Evolutionary conservation across 169 alveolate species (phyloP).

Genomic region (Fabrea salina): DNA sequence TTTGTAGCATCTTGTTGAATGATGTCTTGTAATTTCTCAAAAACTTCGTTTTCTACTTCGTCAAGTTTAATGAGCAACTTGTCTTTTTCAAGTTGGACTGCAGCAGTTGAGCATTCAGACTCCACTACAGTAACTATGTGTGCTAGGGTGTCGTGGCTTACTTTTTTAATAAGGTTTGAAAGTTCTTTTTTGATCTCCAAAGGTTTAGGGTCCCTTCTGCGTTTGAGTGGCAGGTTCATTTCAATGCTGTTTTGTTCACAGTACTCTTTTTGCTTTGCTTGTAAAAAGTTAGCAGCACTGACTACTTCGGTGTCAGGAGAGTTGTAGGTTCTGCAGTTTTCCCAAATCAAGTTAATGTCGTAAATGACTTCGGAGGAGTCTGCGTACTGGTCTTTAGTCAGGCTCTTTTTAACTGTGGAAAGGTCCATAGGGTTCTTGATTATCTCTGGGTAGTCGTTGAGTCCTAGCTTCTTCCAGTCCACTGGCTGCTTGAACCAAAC

Average conservation of each 20-base stretch:
- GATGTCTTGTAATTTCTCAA: constrained; percentile 34
- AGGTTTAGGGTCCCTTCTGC: constrained; percentile 26
- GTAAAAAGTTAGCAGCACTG: constrained; percentile 29
- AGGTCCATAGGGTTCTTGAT: constrained; percentile 59
- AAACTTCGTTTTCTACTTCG: constrained; percentile 41
- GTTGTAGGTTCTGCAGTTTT: constrained; percentile 55
- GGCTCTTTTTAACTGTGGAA: constrained; percentile 43
- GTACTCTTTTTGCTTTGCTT: not conserved
- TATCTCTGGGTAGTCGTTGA: constrained; percentile 47
- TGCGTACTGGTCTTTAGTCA: constrained; percentile 29
- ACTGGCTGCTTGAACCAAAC: constrained; percentile 40
- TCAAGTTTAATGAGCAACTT: constrained; percentile 59
- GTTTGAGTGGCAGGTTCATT: not conserved
- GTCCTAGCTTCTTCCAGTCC: constrained; percentile 45
- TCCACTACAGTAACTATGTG: constrained; percentile 42
- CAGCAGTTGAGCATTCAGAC: constrained; percentile 41
- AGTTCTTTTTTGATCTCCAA: constrained; percentile 46
- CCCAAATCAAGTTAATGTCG: constrained; percentile 56
- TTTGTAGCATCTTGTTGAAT: too few species aligned
- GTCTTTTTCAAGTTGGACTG: constrained; percentile 53
- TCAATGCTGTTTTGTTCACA: not conserved
- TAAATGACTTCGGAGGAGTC: constrained; percentile 31
- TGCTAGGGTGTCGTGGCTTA: constrained; percentile 47
- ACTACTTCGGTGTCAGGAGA: constrained; percentile 40
- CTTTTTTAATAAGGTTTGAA: constrained; percentile 48